Evolutionary conservation across 2,329 filamentous ascomycete species (phyloP), one percentile per base, ranked within the genome.

Genomic region (Fulvia fulva): DNA sequence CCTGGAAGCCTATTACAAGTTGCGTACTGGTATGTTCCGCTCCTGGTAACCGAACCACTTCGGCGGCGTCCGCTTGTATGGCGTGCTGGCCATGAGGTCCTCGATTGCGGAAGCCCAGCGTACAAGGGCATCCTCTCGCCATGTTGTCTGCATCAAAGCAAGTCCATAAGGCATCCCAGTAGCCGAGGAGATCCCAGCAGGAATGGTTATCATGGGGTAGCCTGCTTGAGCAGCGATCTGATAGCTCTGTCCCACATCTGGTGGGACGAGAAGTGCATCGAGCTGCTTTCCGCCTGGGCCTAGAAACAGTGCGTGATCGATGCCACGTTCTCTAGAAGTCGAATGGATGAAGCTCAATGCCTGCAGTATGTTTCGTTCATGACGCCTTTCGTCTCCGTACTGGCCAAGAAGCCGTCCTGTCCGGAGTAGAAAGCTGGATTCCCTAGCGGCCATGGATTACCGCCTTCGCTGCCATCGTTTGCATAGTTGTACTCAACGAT

Each of bases 191-290:
- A 84, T 75, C 1, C 85, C 85, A 0, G 80, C 85, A 0, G 88
- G 88, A 1, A 91, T 69, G 0, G 87, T 89, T 52, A 91, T 78
- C 68, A 89, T 80, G 0, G 88, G 88, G 68, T 91, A 91, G 0
- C 88, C 87, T 7, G 88, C 89, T 73, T 91, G 87, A 0, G 89
- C 88, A 0, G 87, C 85, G 59, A 89, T 82, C 72, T 89, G 84
- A 61, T 84, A 84, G 3, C 83, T 82, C 70, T 89, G 86, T 0
- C 81, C 87, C 2, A 87, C 85, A 67, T 88, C 84, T 0, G 87
- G 79, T 5, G 88, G 88, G 0, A 89, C 85, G 1, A 92, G 77
- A 2, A 91, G 76, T 1, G 82, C 88, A 56, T 84, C 80, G 1
- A 91, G 75, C 21, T 73, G 63, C 2, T 71, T 69, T 3, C 75